Conservation (phyloP, 2,329 filamentous ascomycete genomes). For the Cordyceps pruinosa region DNA sequence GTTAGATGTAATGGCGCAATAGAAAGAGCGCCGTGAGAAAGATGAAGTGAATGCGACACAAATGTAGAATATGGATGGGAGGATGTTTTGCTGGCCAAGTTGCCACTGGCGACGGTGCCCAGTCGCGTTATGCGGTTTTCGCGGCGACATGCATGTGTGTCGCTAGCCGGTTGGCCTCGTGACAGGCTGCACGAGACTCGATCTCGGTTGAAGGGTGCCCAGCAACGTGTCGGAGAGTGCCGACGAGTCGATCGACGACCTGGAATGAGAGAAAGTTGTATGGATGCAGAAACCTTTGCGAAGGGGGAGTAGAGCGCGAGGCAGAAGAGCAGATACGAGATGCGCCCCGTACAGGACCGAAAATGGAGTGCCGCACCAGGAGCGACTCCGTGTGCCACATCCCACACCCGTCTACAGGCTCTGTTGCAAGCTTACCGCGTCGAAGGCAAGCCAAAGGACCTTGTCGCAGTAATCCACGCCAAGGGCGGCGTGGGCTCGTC, state of each 20-base stretch:
- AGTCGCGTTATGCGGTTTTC: slow-evolving; percentile 1
- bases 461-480: not conserved
- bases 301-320: not conserved
- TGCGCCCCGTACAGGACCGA: not conserved
- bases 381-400: not conserved
- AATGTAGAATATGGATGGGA: not conserved
- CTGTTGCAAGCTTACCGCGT: not conserved
- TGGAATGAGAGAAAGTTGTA: not conserved
- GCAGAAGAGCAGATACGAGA: not conserved
- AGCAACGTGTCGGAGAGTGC: not conserved
- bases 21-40: not conserved
- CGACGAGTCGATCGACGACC: not conserved
- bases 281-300: not conserved
- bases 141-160: not conserved
- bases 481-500: not conserved
- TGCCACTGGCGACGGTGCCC: slow-evolving; percentile 4
- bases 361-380: slow-evolving; percentile 1
- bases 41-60: not conserved
- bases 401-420: not conserved
- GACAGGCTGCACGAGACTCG: slow-evolving; percentile 8
- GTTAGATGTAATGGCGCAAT: not conserved
- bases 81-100: not conserved
- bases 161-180: not conserved
- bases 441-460: slow-evolving; percentile 8
- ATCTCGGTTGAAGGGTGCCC: not conserved